phyloP scores from a whole-genome alignment of 306 rosid species.

The Cucumis melo region DNA sequence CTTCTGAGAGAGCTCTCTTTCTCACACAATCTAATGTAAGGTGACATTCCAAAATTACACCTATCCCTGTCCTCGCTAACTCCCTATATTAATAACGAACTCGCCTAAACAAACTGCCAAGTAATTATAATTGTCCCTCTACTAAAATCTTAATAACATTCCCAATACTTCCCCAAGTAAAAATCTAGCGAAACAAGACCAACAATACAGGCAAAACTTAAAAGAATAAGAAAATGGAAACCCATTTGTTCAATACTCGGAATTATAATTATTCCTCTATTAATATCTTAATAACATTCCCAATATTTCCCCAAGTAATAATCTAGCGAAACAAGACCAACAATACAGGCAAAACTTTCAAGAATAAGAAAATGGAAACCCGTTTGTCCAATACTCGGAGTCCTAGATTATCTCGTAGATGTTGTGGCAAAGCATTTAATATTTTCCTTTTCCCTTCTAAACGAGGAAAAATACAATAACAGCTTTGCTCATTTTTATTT shows the following conservation, averaged over 20 bases:
- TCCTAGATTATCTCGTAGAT: background rate
- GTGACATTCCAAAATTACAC: background rate
- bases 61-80: background rate
- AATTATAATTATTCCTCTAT: background rate
- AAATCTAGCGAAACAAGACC: background rate
- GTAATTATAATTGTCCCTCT: background rate
- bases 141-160: background rate
- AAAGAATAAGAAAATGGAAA: background rate
- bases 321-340: background rate
- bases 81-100: background rate
- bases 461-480: constrained; percentile 36
- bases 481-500: constrained; percentile 40
- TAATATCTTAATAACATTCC: background rate
- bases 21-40: background rate
- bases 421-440: constrained; percentile 48
- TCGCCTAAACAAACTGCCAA: background rate
- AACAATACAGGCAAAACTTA: background rate
- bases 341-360: background rate
- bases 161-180: background rate
- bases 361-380: background rate
- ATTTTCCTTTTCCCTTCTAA: constrained; percentile 29
- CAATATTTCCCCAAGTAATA: background rate
- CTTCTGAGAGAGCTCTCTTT: background rate
- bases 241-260: background rate
- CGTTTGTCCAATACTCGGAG: background rate